Conservation (phyloP, 805 yeast species). For the Sugiyamaella valdiviana region DNA sequence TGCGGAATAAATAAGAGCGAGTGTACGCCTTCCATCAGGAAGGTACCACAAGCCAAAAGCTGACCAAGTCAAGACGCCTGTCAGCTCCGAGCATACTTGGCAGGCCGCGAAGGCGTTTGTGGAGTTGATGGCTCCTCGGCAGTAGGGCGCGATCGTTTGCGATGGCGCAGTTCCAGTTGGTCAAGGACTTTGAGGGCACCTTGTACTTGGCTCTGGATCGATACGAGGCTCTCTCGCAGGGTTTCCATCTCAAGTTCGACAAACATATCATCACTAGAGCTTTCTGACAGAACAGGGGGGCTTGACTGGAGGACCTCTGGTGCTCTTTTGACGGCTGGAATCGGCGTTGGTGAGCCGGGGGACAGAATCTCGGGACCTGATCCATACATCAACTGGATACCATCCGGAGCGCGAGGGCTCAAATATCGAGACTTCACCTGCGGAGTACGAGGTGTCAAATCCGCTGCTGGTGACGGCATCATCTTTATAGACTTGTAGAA, state of each 20-base stretch:
- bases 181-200: background rate
- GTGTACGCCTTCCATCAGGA: too few species aligned
- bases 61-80: too few species aligned
- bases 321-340: background rate
- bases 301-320: background rate
- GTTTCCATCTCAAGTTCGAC: conserved; percentile 80
- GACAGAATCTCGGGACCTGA: conserved; percentile 12
- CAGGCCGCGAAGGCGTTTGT: background rate
- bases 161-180: background rate
- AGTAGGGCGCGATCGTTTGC: background rate
- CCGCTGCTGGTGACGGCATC: background rate
- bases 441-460: background rate
- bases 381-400: conserved; percentile 1
- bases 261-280: conserved; percentile 37
- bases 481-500: too few species aligned
- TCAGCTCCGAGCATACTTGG: background rate
- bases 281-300: background rate
- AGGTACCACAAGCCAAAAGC: background rate
- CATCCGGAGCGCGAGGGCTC: conserved; percentile 7
- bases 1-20: too few species aligned
- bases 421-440: background rate
- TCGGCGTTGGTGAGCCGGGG: conserved; percentile 14
- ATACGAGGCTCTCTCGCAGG: conserved; percentile 83
- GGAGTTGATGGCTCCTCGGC: background rate
- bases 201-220: conserved; percentile 64